Percentiles rank a stretch among this genome's conserved stretches.
Conservation (phyloP, 1,284 basidiomycete species). For the Microbotryum intermedium region DNA sequence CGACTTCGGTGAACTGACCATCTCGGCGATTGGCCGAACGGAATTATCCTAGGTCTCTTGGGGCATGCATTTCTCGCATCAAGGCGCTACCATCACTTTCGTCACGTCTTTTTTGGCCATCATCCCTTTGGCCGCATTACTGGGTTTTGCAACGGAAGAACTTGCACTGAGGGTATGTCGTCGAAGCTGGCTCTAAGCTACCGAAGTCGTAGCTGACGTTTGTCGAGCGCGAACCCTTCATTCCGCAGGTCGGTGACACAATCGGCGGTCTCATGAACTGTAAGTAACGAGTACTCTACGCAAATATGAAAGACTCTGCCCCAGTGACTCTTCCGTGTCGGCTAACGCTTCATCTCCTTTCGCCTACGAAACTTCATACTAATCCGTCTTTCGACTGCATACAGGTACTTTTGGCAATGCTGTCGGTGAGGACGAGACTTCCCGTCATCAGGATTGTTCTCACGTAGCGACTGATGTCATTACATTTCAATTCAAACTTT, state of each 20-base stretch:
- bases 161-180: conserved; percentile 24
- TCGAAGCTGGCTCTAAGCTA: too few relatives aligned
- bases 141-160: conserved; percentile 36
- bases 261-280: conserved; percentile 58
- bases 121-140: conserved; percentile 24
- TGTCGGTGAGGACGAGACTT: conserved; percentile 31
- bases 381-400: too few relatives aligned
- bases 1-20: neutral
- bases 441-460: too few relatives aligned
- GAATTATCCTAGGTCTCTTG: conserved; percentile 46
- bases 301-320: too few relatives aligned
- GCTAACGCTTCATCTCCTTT: too few relatives aligned
- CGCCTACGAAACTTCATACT: too few relatives aligned
- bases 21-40: too few relatives aligned
- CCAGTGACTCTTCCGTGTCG: too few relatives aligned
- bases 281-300: too few relatives aligned
- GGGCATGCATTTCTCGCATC: conserved; percentile 51
- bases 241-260: conserved; percentile 24
- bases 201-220: too few relatives aligned
- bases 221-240: too few relatives aligned
- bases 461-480: too few relatives aligned
- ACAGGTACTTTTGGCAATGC: conserved; percentile 41
- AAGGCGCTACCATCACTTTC: conserved; percentile 55
- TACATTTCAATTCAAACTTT: conserved; percentile 1
- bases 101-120: conserved; percentile 49